Conservation (phyloP, 2,329 filamentous ascomycete genomes). For the Trichophaea hybrida region DNA sequence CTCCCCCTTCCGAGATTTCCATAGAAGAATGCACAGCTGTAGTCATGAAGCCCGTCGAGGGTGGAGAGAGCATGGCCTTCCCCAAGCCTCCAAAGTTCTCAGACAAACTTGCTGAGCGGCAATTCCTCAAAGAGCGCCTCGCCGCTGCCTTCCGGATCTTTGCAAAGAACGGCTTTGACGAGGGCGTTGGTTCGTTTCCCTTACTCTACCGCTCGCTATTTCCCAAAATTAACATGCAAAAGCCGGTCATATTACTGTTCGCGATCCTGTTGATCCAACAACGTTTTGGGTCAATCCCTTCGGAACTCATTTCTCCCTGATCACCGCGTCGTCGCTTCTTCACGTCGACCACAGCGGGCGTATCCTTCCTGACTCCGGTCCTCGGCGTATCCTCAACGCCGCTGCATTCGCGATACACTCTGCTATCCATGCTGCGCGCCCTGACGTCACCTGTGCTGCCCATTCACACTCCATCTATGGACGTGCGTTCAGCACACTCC, state of each 20-base stretch:
- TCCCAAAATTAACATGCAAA: too few species aligned
- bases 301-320: conserved; percentile 46
- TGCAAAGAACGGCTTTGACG: conserved; percentile 43
- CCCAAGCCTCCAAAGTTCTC: neutral
- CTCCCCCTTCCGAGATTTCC: too few species aligned
- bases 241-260: conserved; percentile 45
- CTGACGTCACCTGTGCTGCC: conserved; percentile 44
- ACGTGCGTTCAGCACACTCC: conserved; percentile 48
- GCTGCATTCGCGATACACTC: conserved; percentile 47
- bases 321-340: conserved; percentile 53
- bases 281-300: conserved; percentile 55
- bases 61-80: neutral
- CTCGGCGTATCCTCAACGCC: conserved; percentile 35
- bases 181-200: conserved; percentile 33
- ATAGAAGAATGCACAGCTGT: too few species aligned
- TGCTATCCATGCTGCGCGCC: conserved; percentile 44
- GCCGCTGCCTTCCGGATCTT: conserved; percentile 45
- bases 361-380: conserved; percentile 46
- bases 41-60: too few species aligned
- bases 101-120: neutral
- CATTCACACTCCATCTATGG: conserved; percentile 47
- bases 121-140: conserved; percentile 38
- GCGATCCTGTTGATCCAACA: conserved; percentile 44
- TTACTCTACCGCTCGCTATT: too few species aligned
- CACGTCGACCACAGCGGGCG: conserved; percentile 47